Conservation (phyloP, 225 moss, liverwort and hornwort species). For the Antitrichia curtipendula region DNA sequence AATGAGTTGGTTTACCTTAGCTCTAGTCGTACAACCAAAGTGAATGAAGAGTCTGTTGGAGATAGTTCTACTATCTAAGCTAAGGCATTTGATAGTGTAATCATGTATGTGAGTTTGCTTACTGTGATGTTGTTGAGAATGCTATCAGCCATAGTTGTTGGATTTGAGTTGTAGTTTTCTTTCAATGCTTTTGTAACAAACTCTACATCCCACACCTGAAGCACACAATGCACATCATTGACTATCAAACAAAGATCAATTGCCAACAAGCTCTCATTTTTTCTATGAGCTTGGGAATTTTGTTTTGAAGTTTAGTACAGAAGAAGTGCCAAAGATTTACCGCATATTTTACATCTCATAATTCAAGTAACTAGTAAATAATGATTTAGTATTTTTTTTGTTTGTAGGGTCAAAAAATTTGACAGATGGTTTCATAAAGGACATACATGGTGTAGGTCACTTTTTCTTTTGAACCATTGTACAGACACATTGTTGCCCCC, state of each 20-base stretch:
- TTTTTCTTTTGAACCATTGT: conserved; percentile 60
- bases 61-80: not conserved
- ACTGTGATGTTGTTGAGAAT: conserved; percentile 68
- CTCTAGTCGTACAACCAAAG: accelerated
- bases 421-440: not conserved
- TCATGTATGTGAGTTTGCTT: not conserved
- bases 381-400: not conserved
- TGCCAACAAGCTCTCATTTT: not conserved
- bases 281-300: not conserved
- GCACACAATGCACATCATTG: not conserved
- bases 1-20: too few species aligned
- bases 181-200: conserved; percentile 52
- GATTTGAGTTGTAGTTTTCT: conserved; percentile 28
- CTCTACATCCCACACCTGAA: conserved; percentile 82
- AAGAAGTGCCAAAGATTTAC: not conserved
- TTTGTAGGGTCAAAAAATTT: accelerated
- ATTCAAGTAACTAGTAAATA: not conserved
- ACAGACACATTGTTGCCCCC: conserved; percentile 75
- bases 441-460: conserved; percentile 57
- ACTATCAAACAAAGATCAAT: not conserved
- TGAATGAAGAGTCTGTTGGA: not conserved
- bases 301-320: too few species aligned
- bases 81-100: too few species aligned
- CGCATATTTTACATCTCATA: not conserved
- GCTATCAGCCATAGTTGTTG: conserved; percentile 34